Evolutionary conservation across 75 land plant genomes (phyloP).

Genomic region (Azolla pinnata): DNA sequence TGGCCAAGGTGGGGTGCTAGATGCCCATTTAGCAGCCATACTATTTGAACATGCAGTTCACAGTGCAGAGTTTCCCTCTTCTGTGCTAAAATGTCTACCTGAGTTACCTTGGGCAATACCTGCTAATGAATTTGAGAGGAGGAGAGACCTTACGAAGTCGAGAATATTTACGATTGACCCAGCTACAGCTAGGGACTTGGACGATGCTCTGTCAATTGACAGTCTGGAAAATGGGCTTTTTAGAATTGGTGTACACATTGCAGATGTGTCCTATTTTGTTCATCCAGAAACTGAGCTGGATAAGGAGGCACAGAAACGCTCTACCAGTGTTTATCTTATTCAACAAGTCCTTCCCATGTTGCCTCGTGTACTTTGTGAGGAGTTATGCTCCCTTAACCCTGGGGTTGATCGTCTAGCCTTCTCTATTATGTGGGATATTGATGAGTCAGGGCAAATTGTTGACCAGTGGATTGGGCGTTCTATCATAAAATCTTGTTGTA

Average conservation of each 20-base stretch:
- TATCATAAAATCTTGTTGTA: conserved; percentile 69
- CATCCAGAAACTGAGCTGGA: conserved; percentile 60
- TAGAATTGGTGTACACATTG: conserved; percentile 86
- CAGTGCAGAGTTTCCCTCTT: conserved; percentile 49
- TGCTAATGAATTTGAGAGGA: conserved; percentile 34
- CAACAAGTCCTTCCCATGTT: conserved; percentile 65
- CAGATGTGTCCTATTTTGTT: conserved; percentile 88
- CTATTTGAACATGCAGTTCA: conserved; percentile 64
- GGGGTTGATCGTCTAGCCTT: conserved; percentile 84
- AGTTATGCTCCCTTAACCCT: conserved; percentile 62
- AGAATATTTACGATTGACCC: conserved; percentile 85
- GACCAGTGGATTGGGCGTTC: conserved; percentile 81
- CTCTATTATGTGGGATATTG: conserved; percentile 75
- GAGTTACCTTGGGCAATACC: conserved; percentile 64
- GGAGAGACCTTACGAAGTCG: conserved; percentile 57
- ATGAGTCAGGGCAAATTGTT: conserved; percentile 41
- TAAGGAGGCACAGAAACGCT: conserved; percentile 62
- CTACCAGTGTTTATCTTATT: conserved; percentile 77
- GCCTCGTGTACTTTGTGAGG: conserved; percentile 70
- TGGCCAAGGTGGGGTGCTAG: conserved; percentile 74
- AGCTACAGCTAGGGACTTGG: conserved; percentile 74
- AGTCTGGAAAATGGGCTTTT: conserved; percentile 30
- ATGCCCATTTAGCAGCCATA: conserved; percentile 71
- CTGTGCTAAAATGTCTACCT: conserved; percentile 61
- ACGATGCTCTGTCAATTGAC: conserved; percentile 92